Conservation (phyloP, 768 basidiomycete species). For the Psilocybe cubensis region DNA sequence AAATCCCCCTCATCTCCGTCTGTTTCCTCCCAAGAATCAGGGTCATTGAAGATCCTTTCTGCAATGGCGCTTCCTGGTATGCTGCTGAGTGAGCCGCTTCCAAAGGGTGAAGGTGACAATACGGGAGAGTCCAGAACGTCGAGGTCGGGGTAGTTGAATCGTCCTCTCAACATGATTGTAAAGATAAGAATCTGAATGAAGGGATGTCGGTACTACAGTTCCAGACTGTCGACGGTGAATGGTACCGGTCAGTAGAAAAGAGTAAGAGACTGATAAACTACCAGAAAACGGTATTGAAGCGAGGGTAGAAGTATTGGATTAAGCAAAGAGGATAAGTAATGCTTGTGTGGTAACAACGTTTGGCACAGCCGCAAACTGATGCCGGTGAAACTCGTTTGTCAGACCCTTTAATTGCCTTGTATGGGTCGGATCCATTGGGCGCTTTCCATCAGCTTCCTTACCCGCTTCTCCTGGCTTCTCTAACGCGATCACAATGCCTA, state of each 20-base stretch:
- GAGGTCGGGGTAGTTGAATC: constrained; percentile 36
- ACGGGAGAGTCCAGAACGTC: constrained; percentile 43
- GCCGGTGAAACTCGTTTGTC: constrained; percentile 7
- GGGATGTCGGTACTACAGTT: constrained; percentile 25
- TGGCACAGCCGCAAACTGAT: constrained; percentile 14
- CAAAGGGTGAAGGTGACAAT: constrained; percentile 31
- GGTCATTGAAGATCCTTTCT: constrained; percentile 47
- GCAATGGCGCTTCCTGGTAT: constrained; percentile 43
- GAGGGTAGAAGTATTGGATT: not conserved
- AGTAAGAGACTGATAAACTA: constrained; percentile 1
- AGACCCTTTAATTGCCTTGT: constrained; percentile 2
- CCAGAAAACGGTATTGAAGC: not conserved
- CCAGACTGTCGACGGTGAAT: constrained; percentile 28
- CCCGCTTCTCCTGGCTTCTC: not conserved
- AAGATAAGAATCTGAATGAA: constrained; percentile 13
- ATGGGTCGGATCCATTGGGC: constrained; percentile 1
- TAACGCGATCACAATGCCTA: too few relatives aligned
- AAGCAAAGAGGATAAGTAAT: not conserved
- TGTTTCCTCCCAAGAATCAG: constrained; percentile 41
- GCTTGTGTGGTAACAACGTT: constrained; percentile 6
- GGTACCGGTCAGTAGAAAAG: constrained; percentile 6
- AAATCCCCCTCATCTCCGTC: constrained; percentile 31
- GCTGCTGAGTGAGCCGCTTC: constrained; percentile 27
- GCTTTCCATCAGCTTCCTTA: not conserved
- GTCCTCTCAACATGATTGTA: constrained; percentile 31